phyloP scores from a whole-genome alignment of 495 filamentous ascomycete species.

The Podospora pseudopauciseta region DNA sequence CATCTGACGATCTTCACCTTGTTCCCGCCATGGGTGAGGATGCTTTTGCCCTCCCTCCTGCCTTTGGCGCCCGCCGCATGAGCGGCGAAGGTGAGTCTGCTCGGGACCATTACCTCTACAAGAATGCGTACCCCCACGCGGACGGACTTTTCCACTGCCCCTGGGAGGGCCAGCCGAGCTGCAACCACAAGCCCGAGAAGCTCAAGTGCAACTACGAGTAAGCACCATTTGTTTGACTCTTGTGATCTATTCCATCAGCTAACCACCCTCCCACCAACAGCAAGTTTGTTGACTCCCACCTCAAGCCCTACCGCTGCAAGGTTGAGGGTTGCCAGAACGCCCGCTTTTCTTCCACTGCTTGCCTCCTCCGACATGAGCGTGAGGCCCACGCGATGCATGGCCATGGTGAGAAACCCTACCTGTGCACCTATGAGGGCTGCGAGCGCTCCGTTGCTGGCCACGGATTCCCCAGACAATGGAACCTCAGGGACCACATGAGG shows the following conservation, averaged over 20 bases:
- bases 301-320: slow-evolving; percentile 93
- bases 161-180: slow-evolving; percentile 67
- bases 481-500: slow-evolving; percentile 91
- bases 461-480: slow-evolving; percentile 91
- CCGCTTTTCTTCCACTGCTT: slow-evolving; percentile 88
- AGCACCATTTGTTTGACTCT: slow-evolving; percentile 31
- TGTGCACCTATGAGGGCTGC: slow-evolving; percentile 79
- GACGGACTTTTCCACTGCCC: slow-evolving; percentile 92
- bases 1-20: slow-evolving; percentile 40
- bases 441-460: slow-evolving; percentile 73
- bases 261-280: slow-evolving; percentile 48
- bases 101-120: slow-evolving; percentile 75
- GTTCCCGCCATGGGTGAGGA: slow-evolving; percentile 39
- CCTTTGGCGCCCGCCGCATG: slow-evolving; percentile 42
- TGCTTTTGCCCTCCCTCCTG: slow-evolving; percentile 42
- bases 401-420: slow-evolving; percentile 84
- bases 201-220: slow-evolving; percentile 98
- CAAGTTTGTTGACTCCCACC: slow-evolving; percentile 91
- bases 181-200: slow-evolving; percentile 80
- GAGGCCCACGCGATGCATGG: slow-evolving; percentile 94
- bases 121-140: slow-evolving; percentile 56
- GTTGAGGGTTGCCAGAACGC: slow-evolving; percentile 69
- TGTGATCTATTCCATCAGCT: slow-evolving; percentile 21
- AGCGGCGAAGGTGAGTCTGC: slow-evolving; percentile 60
- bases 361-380: slow-evolving; percentile 89